Percentiles rank a stretch among this genome's conserved stretches.
Conservation (phyloP, 306 rosid species). For the Prosopis cineraria region DNA sequence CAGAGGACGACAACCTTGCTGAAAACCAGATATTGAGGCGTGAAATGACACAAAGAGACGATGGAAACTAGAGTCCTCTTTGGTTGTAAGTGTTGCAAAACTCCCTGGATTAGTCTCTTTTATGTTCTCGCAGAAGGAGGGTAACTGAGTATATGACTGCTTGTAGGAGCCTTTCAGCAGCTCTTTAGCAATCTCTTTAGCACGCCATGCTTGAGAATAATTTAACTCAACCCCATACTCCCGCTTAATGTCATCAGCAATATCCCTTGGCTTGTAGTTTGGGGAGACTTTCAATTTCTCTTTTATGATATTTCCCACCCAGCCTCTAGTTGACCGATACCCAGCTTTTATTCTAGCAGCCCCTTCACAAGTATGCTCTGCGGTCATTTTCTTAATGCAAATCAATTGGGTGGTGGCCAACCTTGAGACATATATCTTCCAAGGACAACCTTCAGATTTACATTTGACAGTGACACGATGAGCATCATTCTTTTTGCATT, state of each 20-base stretch:
- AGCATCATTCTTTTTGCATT: constrained; percentile 89
- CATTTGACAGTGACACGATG: constrained; percentile 92
- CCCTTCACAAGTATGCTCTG: constrained; percentile 88
- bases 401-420: constrained; percentile 88
- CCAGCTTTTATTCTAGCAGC: constrained; percentile 93
- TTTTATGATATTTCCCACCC: constrained; percentile 97
- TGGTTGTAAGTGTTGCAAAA: constrained; percentile 79
- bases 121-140: constrained; percentile 84
- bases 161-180: constrained; percentile 94
- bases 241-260: constrained; percentile 88
- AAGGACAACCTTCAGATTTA: constrained; percentile 90
- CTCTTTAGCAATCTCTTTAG: constrained; percentile 93
- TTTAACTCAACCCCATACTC: constrained; percentile 92
- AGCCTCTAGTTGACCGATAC: constrained; percentile 92
- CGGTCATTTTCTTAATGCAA: constrained; percentile 88
- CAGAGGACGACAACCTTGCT: constrained; percentile 88
- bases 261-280: constrained; percentile 92
- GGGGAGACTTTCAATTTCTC: constrained; percentile 91
- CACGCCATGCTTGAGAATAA: constrained; percentile 99
- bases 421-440: constrained; percentile 92
- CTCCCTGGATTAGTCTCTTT: constrained; percentile 91
- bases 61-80: constrained; percentile 94
- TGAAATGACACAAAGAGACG: constrained; percentile 86
- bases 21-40: constrained; percentile 85
- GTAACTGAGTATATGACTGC: constrained; percentile 88